phyloP scores from a whole-genome alignment of 306 rosid genomes.

The Cicer yamashitae region DNA sequence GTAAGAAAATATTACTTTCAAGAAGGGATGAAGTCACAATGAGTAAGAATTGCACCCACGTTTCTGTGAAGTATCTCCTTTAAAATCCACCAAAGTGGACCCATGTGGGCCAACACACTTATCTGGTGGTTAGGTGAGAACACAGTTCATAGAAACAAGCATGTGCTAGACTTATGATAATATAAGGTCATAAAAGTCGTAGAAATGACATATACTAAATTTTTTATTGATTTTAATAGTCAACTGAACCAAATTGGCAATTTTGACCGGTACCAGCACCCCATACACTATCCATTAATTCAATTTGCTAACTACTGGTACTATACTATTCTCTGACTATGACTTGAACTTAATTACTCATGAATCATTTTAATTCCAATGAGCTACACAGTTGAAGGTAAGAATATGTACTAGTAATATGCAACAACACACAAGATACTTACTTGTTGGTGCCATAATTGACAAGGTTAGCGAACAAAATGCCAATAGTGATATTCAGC shows the following conservation, averaged over 20 bases:
- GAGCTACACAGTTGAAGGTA: not conserved
- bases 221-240: not conserved
- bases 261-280: constrained; percentile 41
- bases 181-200: constrained; percentile 26
- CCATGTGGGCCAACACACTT: constrained; percentile 6
- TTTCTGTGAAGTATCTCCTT: constrained; percentile 11
- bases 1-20: not conserved
- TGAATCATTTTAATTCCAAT: not conserved
- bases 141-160: not conserved
- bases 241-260: constrained; percentile 4
- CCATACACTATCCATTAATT: not conserved
- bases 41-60: not conserved
- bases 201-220: not conserved
- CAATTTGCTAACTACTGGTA: constrained; percentile 16
- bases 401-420: not conserved
- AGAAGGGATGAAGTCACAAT: not conserved
- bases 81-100: constrained; percentile 4
- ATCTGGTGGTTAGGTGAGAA: not conserved
- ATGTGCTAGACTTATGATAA: constrained; percentile 27
- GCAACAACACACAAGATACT: constrained; percentile 28
- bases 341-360: not conserved
- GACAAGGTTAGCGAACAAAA: constrained; percentile 82
- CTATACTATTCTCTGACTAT: constrained; percentile 8
- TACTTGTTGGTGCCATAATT: constrained; percentile 88
- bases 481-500: constrained; percentile 83